phyloP scores from a whole-genome alignment of 768 basidiomycete species.

The Glaciozyma antarctica region DNA sequence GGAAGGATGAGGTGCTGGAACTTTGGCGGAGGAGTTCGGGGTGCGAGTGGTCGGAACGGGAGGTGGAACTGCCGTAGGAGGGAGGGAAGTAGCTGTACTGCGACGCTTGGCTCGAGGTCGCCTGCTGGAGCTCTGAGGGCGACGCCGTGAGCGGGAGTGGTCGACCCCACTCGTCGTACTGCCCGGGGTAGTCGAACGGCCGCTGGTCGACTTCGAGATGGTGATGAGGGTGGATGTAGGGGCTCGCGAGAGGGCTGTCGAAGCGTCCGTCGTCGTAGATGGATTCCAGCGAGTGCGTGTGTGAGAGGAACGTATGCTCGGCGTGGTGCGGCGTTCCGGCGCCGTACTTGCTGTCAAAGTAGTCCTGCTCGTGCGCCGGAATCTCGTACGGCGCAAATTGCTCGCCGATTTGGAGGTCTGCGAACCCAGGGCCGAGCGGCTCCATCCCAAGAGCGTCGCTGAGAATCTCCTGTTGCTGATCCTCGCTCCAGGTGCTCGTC shows the following conservation, averaged over 20 bases:
- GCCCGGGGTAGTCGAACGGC: not conserved
- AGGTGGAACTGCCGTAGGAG: not conserved
- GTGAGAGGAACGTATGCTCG: not conserved
- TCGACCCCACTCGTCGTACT: not conserved
- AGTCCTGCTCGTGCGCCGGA: not conserved
- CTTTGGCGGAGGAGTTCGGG: not conserved
- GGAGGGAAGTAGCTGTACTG: not conserved
- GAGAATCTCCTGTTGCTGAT: not conserved
- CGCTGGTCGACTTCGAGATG: not conserved
- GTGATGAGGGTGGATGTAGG: not conserved
- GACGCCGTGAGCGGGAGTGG: not conserved
- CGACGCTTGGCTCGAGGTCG: too few species aligned
- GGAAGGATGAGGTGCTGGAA: not conserved
- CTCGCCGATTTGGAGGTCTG: not conserved
- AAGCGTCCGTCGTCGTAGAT: not conserved
- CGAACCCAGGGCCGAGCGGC: not conserved
- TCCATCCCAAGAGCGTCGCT: not conserved
- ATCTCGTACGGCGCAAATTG: not conserved
- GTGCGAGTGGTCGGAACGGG: not conserved
- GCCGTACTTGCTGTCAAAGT: not conserved
- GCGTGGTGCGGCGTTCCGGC: not conserved
- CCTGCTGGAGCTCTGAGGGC: not conserved
- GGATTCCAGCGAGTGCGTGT: not conserved
- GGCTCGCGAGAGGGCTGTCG: slow-evolving; percentile 1
- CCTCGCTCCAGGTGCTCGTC: not conserved